Evolutionary conservation across 805 yeast genomes (phyloP).

Genomic region (Tanozyma kutaoensis): DNA sequence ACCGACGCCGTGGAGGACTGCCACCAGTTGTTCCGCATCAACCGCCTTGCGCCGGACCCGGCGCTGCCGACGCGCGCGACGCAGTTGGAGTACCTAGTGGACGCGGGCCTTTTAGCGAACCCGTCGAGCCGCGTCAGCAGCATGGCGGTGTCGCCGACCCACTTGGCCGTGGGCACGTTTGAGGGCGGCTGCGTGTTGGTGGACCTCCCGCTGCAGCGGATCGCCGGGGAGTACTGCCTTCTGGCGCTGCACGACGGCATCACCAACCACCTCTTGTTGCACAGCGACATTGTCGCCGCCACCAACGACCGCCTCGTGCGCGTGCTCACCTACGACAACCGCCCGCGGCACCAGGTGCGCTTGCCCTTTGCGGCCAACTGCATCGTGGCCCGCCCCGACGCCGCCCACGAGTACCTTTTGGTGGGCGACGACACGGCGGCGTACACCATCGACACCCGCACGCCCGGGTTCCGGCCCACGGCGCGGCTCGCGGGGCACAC

Average conservation of each 20-base stretch:
- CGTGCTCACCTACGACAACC: slow-evolving; percentile 19
- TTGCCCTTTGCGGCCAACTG: slow-evolving; percentile 41
- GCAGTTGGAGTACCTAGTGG: slow-evolving; percentile 25
- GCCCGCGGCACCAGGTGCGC: slow-evolving; percentile 2
- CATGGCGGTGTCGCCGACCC: slow-evolving; percentile 25
- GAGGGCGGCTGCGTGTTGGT: slow-evolving; percentile 35
- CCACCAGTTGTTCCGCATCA: slow-evolving; percentile 21
- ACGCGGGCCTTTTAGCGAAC: slow-evolving; percentile 14
- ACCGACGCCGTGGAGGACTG: slow-evolving; percentile 11
- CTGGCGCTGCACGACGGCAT: slow-evolving; percentile 35
- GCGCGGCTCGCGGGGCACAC: slow-evolving; percentile 31
- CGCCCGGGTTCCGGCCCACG: slow-evolving; percentile 3
- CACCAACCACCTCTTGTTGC: slow-evolving; percentile 33
- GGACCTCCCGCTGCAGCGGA: slow-evolving; percentile 13
- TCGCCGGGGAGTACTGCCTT: slow-evolving; percentile 21
- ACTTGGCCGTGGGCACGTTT: slow-evolving; percentile 39
- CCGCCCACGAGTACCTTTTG: slow-evolving; percentile 24
- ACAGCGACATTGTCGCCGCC: slow-evolving; percentile 26
- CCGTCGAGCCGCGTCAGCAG: slow-evolving; percentile 33
- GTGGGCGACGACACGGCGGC: slow-evolving; percentile 23
- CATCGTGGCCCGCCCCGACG: slow-evolving; percentile 33
- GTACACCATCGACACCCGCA: no score
- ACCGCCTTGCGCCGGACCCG: slow-evolving; percentile 19
- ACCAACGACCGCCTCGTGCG: slow-evolving; percentile 37
- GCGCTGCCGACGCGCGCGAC: slow-evolving; percentile 7